Base-by-base conservation (phyloP, 805 yeast species). In the Alloascoidea africana region DNA sequence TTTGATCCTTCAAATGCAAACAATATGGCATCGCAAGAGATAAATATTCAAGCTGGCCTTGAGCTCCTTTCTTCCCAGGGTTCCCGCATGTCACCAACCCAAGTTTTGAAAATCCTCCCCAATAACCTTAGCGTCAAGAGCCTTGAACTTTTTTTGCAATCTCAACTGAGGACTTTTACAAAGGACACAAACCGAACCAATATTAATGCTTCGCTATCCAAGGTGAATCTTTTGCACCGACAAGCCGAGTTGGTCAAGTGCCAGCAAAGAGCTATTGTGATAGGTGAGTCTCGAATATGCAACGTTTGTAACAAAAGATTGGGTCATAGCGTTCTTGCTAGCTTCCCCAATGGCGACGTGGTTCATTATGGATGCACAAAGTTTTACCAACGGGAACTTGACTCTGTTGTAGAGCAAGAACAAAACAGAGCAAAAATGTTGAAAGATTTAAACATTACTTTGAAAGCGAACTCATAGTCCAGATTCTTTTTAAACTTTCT, bases 281-380 rank as follows among this genome's bases (percentile, higher is more conserved):
- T 72, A 16, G 56, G 68, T 8, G 65, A 68, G 11, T 60, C 63
- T 14, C 55, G 65, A 27, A 52, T 52, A n/a, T 84, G 94, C 50
- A 47, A 55, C 2, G 62, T 73, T 14, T 84, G 94, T 54, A 56
- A 60, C 16, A 75, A 73, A 45, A 52, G 59, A 8, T 56, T 79
- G 23, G 77, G 76, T 2, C 63, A 62, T 42, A 64, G 71, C 35
- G 71, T 78, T 1, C 55, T 75, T 19, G 61, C 72, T 34, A 66
- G 67, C 16, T 60, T 62, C 27, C 68, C 69, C 0, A 59, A 63
- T 23, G n/a, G n/a, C 8, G n/a, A 8, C n/a, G 30, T 23, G 8
- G n/a, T 23, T 23, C 30, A 23, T 23, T 23, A 23, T 23, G 30
- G 30, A 23, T 23, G 30, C n/a, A 8, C n/a, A 23, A 23, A 23